phyloP scores from a whole-genome alignment of 306 rosid genomes.

The Pyrus bretschneideri region DNA sequence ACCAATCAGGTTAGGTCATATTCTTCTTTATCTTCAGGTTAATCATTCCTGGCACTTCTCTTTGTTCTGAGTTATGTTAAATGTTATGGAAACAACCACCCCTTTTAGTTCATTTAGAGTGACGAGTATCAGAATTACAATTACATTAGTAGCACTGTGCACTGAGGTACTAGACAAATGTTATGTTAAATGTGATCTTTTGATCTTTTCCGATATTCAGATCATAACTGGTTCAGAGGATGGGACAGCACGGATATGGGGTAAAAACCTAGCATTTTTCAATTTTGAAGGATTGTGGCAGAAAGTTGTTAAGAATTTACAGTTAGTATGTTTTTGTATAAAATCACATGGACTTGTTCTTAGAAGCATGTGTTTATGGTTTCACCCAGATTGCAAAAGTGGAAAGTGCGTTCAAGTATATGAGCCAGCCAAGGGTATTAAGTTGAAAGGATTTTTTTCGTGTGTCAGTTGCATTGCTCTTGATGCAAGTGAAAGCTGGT shows the following conservation, averaged over 20 bases:
- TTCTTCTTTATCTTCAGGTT: slow-evolving; percentile 9
- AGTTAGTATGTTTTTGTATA: background rate
- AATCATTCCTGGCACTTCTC: background rate
- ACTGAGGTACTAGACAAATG: background rate
- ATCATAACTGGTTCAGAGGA: slow-evolving; percentile 95
- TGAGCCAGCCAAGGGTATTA: slow-evolving; percentile 53
- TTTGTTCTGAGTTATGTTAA: background rate
- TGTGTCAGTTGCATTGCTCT: slow-evolving; percentile 69
- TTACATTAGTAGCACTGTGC: background rate
- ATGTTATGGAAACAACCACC: background rate
- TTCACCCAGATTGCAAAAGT: slow-evolving; percentile 69
- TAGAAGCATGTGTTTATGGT: slow-evolving; percentile 19
- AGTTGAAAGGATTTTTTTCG: slow-evolving; percentile 45
- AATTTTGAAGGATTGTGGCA: background rate
- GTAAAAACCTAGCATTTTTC: slow-evolving; percentile 30
- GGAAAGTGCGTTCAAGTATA: slow-evolving; percentile 70
- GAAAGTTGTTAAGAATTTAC: background rate
- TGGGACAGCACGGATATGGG: slow-evolving; percentile 86
- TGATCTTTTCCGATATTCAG: slow-evolving; percentile 36
- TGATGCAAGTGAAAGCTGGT: slow-evolving; percentile 92
- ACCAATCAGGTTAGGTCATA: slow-evolving; percentile 57
- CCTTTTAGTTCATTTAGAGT: background rate
- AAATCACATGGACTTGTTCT: slow-evolving; percentile 6
- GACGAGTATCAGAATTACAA: background rate
- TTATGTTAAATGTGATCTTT: background rate